Evolutionary conservation across 495 filamentous ascomycete genomes (phyloP).

Genomic region (Bacidia rubella): DNA sequence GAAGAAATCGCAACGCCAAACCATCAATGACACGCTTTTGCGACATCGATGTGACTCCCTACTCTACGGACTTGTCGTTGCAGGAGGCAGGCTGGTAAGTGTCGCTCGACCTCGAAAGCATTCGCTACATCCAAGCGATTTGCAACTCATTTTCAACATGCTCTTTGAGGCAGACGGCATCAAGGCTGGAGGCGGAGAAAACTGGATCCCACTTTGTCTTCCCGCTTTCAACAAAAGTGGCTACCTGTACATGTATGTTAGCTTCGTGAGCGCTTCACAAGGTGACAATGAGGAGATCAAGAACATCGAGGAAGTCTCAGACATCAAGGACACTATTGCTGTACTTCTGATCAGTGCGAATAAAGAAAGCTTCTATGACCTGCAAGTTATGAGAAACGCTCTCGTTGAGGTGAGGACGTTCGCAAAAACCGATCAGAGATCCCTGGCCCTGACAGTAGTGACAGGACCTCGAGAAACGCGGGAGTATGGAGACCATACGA

Average conservation of each 20-base stretch:
- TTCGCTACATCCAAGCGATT: constrained; percentile 86
- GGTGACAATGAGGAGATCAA: constrained; percentile 24
- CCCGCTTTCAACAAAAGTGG: constrained; percentile 95
- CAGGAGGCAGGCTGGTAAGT: constrained; percentile 84
- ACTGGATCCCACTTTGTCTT: constrained; percentile 93
- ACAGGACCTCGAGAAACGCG: constrained; percentile 58
- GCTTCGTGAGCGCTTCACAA: constrained; percentile 53
- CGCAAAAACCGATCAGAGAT: neutral
- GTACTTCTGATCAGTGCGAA: constrained; percentile 84
- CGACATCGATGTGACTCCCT: constrained; percentile 60
- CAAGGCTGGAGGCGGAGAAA: constrained; percentile 81
- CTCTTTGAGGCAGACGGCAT: constrained; percentile 89
- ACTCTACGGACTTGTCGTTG: constrained; percentile 87
- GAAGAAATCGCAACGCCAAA: constrained; percentile 69
- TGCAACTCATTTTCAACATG: constrained; percentile 98
- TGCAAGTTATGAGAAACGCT: constrained; percentile 71
- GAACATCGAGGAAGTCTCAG: constrained; percentile 26
- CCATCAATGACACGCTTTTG: constrained; percentile 76
- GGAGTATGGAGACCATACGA: constrained; percentile 60
- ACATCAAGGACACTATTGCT: constrained; percentile 63
- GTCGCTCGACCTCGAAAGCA: constrained; percentile 90
- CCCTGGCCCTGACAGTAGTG: neutral
- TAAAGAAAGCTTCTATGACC: constrained; percentile 83
- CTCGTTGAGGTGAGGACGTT: constrained; percentile 45
- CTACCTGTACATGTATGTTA: constrained; percentile 99